phyloP scores from a whole-genome alignment of 192 early-diverging fungal genomes.

The Fimicolochytrium jonesii region DNA sequence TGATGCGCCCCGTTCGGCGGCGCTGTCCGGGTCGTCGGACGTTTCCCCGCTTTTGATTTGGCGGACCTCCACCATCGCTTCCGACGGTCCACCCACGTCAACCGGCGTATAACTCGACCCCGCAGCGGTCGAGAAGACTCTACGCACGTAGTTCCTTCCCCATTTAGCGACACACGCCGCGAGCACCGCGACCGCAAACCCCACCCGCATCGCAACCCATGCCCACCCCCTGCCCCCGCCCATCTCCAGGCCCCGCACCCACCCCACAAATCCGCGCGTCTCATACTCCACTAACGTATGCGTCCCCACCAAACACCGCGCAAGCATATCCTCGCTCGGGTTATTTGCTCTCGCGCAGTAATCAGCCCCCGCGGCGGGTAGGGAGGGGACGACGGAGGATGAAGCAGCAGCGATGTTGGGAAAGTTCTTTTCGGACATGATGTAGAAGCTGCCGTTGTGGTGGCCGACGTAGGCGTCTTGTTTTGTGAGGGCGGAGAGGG shows the following conservation, averaged over 20 bases:
- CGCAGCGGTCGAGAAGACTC: neutral
- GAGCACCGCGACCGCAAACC: neutral
- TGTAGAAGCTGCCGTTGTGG: constrained; percentile 63
- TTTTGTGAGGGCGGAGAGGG: constrained; percentile 17
- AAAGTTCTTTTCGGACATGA: constrained; percentile 63
- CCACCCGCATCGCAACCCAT: no score
- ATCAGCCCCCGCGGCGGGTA: constrained; percentile 8
- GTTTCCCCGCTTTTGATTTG: neutral
- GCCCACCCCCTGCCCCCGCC: no score
- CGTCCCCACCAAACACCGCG: constrained; percentile 44
- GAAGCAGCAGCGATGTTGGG: constrained; percentile 34
- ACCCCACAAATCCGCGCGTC: neutral
- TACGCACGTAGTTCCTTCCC: no score
- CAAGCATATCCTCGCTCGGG: constrained; percentile 22
- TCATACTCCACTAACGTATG: constrained; percentile 25
- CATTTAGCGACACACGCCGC: neutral
- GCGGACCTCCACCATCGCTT: neutral
- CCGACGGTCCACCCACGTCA: neutral
- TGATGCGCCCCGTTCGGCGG: neutral
- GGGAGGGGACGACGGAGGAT: neutral
- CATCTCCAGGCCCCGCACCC: neutral
- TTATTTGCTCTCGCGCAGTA: neutral
- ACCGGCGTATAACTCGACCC: neutral
- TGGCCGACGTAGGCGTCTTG: constrained; percentile 58
- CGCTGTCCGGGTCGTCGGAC: neutral